Conservation (phyloP, 106 monocot genomes). For the Dendrobium chrysotoxum region DNA sequence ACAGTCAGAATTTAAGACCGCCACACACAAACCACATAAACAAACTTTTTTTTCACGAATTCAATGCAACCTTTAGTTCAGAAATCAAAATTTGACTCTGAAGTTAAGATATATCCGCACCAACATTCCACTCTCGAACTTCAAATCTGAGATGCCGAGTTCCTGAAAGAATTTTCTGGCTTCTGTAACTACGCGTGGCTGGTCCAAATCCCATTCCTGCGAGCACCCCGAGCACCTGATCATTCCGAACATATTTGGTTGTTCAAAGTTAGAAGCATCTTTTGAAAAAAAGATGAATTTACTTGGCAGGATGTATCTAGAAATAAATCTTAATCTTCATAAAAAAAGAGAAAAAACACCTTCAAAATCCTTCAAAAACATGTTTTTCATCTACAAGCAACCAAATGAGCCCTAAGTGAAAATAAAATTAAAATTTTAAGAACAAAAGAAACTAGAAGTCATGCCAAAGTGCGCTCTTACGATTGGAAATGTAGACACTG, state of each 20-base stretch:
- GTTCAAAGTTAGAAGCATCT: not conserved
- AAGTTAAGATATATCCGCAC: slow-evolving; percentile 21
- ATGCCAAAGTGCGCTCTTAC: slow-evolving; percentile 18
- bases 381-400: too few species aligned
- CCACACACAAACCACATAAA: not conserved
- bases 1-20: not conserved
- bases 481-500: slow-evolving; percentile 75
- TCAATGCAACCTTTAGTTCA: not conserved
- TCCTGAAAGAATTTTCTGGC: slow-evolving; percentile 55
- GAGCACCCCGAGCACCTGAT: slow-evolving; percentile 86
- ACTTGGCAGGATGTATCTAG: too few species aligned
- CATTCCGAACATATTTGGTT: not conserved
- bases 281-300: not conserved
- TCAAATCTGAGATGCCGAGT: slow-evolving; percentile 64
- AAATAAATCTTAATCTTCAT: too few species aligned
- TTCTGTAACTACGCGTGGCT: slow-evolving; percentile 56
- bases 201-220: slow-evolving; percentile 70
- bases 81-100: not conserved
- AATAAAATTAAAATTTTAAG: not conserved
- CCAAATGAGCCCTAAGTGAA: not conserved
- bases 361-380: too few species aligned
- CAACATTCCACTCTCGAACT: slow-evolving; percentile 58
- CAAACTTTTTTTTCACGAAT: not conserved
- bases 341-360: too few species aligned
- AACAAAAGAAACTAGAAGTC: not conserved